Conservation (phyloP, 768 basidiomycete genomes). For the Termitomyces sp. region DNA sequence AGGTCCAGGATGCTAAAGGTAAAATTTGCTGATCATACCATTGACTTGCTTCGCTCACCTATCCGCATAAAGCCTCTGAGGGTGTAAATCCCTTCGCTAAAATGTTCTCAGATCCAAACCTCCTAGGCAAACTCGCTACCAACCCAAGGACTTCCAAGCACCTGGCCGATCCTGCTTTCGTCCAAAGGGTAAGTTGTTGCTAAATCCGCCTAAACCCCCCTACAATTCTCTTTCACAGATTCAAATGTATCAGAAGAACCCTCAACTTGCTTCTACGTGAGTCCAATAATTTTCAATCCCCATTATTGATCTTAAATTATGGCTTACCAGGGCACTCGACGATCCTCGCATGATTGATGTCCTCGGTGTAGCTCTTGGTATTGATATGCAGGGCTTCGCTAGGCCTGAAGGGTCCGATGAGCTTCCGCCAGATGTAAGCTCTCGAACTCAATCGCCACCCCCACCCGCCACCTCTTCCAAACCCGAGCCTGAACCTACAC, state of each 20-base stretch:
- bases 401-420: conserved; percentile 84
- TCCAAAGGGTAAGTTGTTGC: conserved; percentile 49
- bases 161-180: conserved; percentile 79
- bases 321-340: conserved; percentile 44
- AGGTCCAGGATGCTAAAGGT: conserved; percentile 86
- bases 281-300: conserved; percentile 15
- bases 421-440: conserved; percentile 55
- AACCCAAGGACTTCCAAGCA: conserved; percentile 86
- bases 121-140: conserved; percentile 77
- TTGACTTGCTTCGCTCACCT: background rate
- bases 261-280: conserved; percentile 56
- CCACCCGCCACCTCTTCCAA: conserved; percentile 42
- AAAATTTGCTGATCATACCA: background rate
- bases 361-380: conserved; percentile 87
- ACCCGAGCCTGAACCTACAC: conserved; percentile 33
- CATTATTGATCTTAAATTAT: background rate
- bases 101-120: conserved; percentile 81
- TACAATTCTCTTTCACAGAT: conserved; percentile 35
- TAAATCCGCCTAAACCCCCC: background rate
- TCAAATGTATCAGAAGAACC: conserved; percentile 64
- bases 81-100: conserved; percentile 51
- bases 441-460: conserved; percentile 30
- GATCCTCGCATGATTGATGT: conserved; percentile 96
- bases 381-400: conserved; percentile 85
- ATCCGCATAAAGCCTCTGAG: conserved; percentile 10